Evolutionary conservation across 306 rosid genomes (phyloP).

Genomic region (Vigna mungo): DNA sequence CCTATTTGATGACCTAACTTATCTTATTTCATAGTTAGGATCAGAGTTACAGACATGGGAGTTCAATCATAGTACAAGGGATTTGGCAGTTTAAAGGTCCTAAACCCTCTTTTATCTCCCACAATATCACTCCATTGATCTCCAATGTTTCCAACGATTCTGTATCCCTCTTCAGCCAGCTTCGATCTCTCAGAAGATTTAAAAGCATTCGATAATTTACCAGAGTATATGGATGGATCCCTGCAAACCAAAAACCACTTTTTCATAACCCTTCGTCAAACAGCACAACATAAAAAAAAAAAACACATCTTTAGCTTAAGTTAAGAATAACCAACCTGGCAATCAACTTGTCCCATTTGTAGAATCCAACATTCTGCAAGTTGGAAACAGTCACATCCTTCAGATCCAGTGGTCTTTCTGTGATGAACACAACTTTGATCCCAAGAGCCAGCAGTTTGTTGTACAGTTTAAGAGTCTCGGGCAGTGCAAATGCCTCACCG

Average conservation of each 20-base stretch:
- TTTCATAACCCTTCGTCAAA: too few species aligned
- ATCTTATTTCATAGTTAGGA: not conserved
- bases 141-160: constrained; percentile 65
- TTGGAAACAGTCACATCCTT: constrained; percentile 34
- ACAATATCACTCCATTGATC: constrained; percentile 80
- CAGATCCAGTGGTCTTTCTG: constrained; percentile 50
- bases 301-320: too few species aligned
- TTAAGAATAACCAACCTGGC: constrained; percentile 42
- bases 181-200: constrained; percentile 60
- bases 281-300: too few species aligned
- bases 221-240: constrained; percentile 20
- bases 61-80: constrained; percentile 66
- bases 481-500: constrained; percentile 58
- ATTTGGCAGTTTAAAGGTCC: constrained; percentile 76
- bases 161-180: constrained; percentile 54
- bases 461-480: constrained; percentile 59
- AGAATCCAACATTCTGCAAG: constrained; percentile 53
- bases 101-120: constrained; percentile 51
- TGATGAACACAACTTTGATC: constrained; percentile 58
- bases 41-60: not conserved
- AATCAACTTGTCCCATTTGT: constrained; percentile 57
- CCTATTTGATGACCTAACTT: not conserved
- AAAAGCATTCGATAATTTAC: constrained; percentile 48
- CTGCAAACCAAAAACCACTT: constrained; percentile 40
- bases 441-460: constrained; percentile 41